A percentile compares a stretch with the other conserved stretches of the same genome.
Evolutionary conservation across 352 stramenopile genomes (phyloP).

Genomic region (Globisporangium yorkense): DNA sequence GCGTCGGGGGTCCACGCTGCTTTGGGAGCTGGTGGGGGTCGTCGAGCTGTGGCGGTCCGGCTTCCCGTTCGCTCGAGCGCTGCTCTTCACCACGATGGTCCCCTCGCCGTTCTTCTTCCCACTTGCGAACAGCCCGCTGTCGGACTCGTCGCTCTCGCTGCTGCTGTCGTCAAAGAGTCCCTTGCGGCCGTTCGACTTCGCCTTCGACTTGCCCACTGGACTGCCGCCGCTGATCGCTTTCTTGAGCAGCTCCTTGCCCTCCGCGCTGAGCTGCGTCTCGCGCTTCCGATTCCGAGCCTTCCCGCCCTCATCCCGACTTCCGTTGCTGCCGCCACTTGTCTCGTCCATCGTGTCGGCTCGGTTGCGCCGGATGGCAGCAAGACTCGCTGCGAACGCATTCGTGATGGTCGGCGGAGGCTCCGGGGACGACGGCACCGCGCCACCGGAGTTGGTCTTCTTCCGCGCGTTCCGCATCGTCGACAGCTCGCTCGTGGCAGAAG

Average conservation of each 20-base stretch:
- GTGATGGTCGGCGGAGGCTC: constrained; percentile 21
- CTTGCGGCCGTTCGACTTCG: constrained; percentile 31
- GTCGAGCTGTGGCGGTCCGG: constrained; percentile 8
- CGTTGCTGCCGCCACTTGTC: constrained; percentile 12
- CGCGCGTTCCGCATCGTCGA: constrained; percentile 20
- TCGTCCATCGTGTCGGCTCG: constrained; percentile 60
- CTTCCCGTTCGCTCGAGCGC: constrained; percentile 5
- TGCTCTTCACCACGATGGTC: constrained; percentile 13
- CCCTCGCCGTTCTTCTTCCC: constrained; percentile 12
- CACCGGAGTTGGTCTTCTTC: constrained; percentile 16
- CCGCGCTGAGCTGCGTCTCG: constrained; percentile 66
- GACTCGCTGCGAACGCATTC: constrained; percentile 68
- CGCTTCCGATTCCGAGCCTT: constrained; percentile 50
- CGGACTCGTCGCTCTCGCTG: constrained; percentile 38
- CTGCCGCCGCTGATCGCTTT: constrained; percentile 43
- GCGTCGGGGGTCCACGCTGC: constrained; percentile 2
- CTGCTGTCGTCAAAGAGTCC: constrained; percentile 81
- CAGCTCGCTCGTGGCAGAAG: constrained; percentile 30
- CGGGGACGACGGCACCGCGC: constrained; percentile 1
- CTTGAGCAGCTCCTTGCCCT: constrained; percentile 69
- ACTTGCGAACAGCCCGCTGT: constrained; percentile 44
- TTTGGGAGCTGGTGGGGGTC: constrained; percentile 12
- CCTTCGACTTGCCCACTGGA: constrained; percentile 17
- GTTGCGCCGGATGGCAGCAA: constrained; percentile 69
- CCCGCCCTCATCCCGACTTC: constrained; percentile 4